Percentiles rank a stretch among this genome's conserved stretches.
Evolutionary conservation across 768 basidiomycete species (phyloP).

Genomic region (Hysterangium stoloniferum): DNA sequence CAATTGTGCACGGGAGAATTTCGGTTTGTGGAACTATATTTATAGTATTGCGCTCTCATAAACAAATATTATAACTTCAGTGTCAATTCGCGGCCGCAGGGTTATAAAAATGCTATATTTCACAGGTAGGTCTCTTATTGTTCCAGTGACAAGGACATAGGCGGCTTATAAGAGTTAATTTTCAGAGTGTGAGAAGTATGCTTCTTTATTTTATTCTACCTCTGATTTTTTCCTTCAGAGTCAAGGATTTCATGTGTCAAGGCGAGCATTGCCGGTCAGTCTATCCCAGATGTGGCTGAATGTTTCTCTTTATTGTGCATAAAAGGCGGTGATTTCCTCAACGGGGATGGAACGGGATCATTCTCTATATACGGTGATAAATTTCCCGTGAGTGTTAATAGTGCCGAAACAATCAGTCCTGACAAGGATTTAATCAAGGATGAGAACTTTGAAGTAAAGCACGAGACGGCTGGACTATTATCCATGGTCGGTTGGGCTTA

Average conservation of each 20-base stretch:
- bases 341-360: constrained; percentile 89
- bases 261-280: constrained; percentile 33
- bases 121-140: constrained; percentile 55
- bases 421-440: constrained; percentile 44
- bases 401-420: background rate
- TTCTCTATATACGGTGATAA: constrained; percentile 97
- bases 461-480: constrained; percentile 75
- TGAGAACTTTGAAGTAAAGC: constrained; percentile 91
- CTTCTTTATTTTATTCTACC: constrained; percentile 4
- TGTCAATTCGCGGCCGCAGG: constrained; percentile 78
- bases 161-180: background rate
- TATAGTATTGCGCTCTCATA: background rate
- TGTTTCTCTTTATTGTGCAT: background rate
- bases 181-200: constrained; percentile 56
- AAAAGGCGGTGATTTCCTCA: constrained; percentile 87
- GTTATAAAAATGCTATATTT: constrained; percentile 87
- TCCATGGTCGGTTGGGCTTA: constrained; percentile 66
- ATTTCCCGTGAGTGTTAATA: constrained; percentile 59
- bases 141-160: background rate
- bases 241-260: constrained; percentile 96
- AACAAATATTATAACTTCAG: constrained; percentile 26
- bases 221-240: constrained; percentile 33
- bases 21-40: constrained; percentile 41
- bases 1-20: constrained; percentile 98
- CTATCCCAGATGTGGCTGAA: background rate